phyloP scores from a whole-genome alignment of 2,329 filamentous ascomycete species.

The Fusarium sp. region DNA sequence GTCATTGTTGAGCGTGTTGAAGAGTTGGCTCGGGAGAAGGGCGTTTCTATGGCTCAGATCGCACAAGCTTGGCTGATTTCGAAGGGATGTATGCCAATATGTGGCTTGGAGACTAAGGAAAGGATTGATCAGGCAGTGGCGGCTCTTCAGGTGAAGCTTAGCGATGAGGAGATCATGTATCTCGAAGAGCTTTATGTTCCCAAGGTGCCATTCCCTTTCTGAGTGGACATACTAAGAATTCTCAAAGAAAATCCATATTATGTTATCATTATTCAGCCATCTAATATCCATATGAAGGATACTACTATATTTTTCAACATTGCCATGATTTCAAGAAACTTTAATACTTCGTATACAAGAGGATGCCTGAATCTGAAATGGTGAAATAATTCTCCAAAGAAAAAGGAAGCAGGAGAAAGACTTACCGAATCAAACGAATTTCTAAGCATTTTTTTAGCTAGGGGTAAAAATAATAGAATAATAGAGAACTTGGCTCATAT shows the following conservation, averaged over 20 bases:
- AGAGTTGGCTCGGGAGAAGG: neutral
- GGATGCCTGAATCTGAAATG: neutral
- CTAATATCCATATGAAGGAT: neutral
- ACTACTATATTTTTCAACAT: too few relatives aligned
- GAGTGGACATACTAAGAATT: too few relatives aligned
- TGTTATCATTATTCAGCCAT: neutral
- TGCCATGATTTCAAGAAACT: neutral
- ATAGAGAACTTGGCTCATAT: rapidly evolving
- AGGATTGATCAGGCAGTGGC: neutral
- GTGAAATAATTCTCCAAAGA: too few relatives aligned
- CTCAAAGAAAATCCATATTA: too few relatives aligned
- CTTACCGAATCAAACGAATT: rapidly evolving
- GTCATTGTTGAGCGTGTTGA: neutral
- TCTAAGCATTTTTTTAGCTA: too few relatives aligned
- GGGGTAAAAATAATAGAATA: neutral
- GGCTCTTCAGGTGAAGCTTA: neutral
- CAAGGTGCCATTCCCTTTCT: neutral
- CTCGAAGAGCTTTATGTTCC: neutral
- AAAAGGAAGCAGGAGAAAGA: neutral
- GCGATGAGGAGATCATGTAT: neutral
- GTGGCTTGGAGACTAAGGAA: neutral
- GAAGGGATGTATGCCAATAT: neutral
- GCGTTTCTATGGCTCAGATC: neutral
- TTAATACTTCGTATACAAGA: neutral
- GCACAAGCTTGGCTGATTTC: neutral